These are phyloP conservation scores for Hypholoma fasciculare DNA, from an alignment of 768 basidiomycete species.

Conservation along the genomic window DNA sequence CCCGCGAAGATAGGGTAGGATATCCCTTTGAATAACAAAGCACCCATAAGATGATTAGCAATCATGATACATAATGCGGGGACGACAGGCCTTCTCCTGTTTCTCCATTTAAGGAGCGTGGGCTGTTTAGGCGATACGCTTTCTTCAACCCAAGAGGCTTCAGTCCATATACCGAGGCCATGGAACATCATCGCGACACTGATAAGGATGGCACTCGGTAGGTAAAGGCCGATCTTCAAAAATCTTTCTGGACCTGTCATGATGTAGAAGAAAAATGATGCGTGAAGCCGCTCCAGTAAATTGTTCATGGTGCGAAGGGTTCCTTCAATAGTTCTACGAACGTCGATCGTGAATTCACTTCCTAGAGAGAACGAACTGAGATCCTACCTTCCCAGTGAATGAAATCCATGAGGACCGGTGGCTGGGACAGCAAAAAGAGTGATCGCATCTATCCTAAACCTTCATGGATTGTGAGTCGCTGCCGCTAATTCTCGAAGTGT, in stretches of 20 bases:
- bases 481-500: neutral
- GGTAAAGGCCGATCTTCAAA: conserved; percentile 87
- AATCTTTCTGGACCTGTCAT: conserved; percentile 63
- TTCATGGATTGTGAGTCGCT: conserved; percentile 27
- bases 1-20: conserved; percentile 45
- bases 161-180: conserved; percentile 75
- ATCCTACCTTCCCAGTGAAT: conserved; percentile 82
- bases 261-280: conserved; percentile 97
- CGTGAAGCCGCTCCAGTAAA: conserved; percentile 92
- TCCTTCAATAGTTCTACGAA: conserved; percentile 75
- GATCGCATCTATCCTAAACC: conserved; percentile 93
- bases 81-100: conserved; percentile 55
- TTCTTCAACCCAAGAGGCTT: conserved; percentile 53
- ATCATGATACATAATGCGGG: conserved; percentile 52
- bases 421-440: conserved; percentile 90
- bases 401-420: conserved; percentile 91
- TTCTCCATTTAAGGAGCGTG: conserved; percentile 35
- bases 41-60: conserved; percentile 56
- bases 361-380: neutral
- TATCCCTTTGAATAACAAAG: conserved; percentile 47
- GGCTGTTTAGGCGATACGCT: conserved; percentile 10
- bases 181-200: conserved; percentile 84
- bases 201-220: conserved; percentile 85
- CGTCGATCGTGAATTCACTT: conserved; percentile 6
- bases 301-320: conserved; percentile 91